phyloP scores from a whole-genome alignment of 306 rosid genomes.

The Rosa multiflora region DNA sequence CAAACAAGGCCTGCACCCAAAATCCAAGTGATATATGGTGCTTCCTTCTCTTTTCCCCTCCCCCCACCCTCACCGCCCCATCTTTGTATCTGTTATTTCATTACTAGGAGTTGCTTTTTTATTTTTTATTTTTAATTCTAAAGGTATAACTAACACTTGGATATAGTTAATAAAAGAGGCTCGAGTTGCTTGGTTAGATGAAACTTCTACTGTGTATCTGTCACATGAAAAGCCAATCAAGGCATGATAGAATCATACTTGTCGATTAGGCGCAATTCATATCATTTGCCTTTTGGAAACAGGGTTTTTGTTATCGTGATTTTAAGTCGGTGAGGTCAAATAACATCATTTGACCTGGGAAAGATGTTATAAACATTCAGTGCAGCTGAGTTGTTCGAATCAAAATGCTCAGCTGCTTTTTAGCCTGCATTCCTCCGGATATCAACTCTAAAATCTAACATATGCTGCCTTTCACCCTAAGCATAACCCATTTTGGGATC shows the following conservation, averaged over 20 bases:
- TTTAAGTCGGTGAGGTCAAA: too few relatives aligned
- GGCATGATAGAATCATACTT: background rate
- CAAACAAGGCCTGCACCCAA: slow-evolving; percentile 81
- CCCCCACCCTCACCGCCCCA: background rate
- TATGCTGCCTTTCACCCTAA: too few relatives aligned
- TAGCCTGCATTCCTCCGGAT: too few relatives aligned
- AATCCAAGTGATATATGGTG: slow-evolving; percentile 53
- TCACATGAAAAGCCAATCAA: background rate
- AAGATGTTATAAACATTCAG: too few relatives aligned
- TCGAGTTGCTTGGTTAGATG: background rate
- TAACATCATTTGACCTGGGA: too few relatives aligned
- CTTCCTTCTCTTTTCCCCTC: background rate
- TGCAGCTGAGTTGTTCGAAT: too few relatives aligned
- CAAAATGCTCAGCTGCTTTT: too few relatives aligned
- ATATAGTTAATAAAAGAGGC: background rate
- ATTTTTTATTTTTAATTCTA: background rate
- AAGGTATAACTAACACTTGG: background rate
- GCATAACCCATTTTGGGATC: too few relatives aligned
- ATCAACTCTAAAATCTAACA: too few relatives aligned
- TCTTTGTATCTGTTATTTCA: background rate
- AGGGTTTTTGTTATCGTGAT: too few relatives aligned
- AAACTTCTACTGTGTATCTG: background rate
- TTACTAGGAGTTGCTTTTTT: background rate
- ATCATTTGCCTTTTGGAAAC: too few relatives aligned
- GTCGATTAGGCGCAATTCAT: background rate